Evolutionary conservation across 345 rosid genomes (phyloP), one percentile per base, ranked within the genome.

Genomic region (Populus tremula): DNA sequence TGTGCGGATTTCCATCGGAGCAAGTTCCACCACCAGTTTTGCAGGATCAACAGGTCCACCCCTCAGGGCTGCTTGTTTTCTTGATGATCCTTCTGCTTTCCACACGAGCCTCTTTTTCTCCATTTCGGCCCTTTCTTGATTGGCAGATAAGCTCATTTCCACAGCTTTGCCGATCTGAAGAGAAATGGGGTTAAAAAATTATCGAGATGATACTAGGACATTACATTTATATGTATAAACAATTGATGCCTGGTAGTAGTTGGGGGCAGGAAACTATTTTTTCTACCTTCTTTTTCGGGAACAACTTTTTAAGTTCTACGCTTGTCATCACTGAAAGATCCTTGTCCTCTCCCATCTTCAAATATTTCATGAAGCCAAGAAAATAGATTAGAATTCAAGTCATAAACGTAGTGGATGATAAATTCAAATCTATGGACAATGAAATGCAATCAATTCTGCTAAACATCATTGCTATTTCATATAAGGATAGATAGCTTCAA

Each of bases 1-100:
- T 39, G 99, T 93, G 29, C 99, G 89, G 54, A 95, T 93, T 84
- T 95, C 98, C 98, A 93, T 93, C 0, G 97, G 99, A 54, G 90
- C 88, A 69, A 95, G 95, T 81, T 93, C 92, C 65, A 91, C 96
- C 68, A 85, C 94, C 82, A 95, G 82, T 76, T 88, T 69, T 6
- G 71, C 67, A 8, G 91, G 89, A 79, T 95, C 93, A 10, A 93
- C 76, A 0, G 87, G 83, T 50, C 83, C 82, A 53, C 99, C 99
- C 84, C 97, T 87, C 41, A 50, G 63, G 36, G 66, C 87, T 68
- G 81, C 21, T 76, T 80, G 82, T 72, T 76, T 79, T 65, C 76
- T 85, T 10, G 74, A 4, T 2, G 82, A 61, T 43, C 86, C 88
- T 86, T 88, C 93, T 47, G 87, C 87, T 85, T 89, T 85, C 99